Conservation (phyloP, 169 alveolate species). For the Plasmodium yoelii region DNA sequence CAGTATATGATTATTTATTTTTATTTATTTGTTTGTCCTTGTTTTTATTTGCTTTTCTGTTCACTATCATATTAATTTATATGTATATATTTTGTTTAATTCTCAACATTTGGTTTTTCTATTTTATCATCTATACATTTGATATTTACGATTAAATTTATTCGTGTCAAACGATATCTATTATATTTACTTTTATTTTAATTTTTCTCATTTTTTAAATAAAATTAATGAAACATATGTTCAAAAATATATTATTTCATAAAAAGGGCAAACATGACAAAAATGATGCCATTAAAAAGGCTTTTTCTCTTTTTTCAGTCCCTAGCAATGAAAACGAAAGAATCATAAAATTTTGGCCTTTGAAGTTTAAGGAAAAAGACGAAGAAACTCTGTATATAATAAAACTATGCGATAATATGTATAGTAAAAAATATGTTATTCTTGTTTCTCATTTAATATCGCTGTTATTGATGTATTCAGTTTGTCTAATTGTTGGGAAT, state of each 20-base stretch:
- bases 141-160: too few relatives aligned
- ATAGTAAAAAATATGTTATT: constrained; percentile 45
- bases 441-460: constrained; percentile 47
- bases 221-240: constrained; percentile 1
- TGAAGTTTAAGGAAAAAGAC: constrained; percentile 61
- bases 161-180: too few relatives aligned
- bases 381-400: constrained; percentile 36
- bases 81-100: background rate
- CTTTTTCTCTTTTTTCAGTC: constrained; percentile 59
- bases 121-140: too few relatives aligned
- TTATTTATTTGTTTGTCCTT: background rate
- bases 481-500: constrained; percentile 57
- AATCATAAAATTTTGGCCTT: constrained; percentile 55
- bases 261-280: constrained; percentile 20
- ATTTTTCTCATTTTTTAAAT: constrained; percentile 8
- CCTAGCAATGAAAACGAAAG: constrained; percentile 55
- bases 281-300: constrained; percentile 41
- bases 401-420: constrained; percentile 59
- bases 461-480: constrained; percentile 59
- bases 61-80: too few relatives aligned
- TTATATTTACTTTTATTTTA: constrained; percentile 2
- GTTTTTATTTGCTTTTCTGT: too few relatives aligned
- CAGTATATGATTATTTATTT: background rate
- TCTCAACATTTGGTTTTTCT: background rate
- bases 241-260: constrained; percentile 26